Evolutionary conservation across 768 basidiomycete genomes (phyloP).

Genomic region (Suillus alpinus): DNA sequence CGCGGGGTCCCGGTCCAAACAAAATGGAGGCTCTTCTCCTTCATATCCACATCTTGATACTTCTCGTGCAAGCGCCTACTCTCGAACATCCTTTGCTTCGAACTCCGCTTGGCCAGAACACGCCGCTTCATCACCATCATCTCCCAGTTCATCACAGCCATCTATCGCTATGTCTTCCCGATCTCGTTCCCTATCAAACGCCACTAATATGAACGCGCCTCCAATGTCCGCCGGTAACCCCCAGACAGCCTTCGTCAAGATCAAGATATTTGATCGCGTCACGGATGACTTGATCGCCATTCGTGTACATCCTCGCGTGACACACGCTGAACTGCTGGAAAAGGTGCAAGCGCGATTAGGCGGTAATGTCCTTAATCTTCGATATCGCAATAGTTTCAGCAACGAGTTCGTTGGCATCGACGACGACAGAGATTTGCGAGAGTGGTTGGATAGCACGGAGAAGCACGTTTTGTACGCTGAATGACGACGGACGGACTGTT

Average conservation of each 20-base stretch:
- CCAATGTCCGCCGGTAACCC: conserved; percentile 76
- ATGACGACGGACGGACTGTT: conserved; percentile 29
- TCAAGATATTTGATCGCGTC: conserved; percentile 94
- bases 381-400: conserved; percentile 72
- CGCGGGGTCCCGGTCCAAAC: conserved; percentile 33
- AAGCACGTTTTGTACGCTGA: conserved; percentile 84
- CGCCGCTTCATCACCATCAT: conserved; percentile 43
- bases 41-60: conserved; percentile 25
- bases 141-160: conserved; percentile 50
- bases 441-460: conserved; percentile 77
- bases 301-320: conserved; percentile 90
- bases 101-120: conserved; percentile 27
- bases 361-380: conserved; percentile 61
- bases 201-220: conserved; percentile 57
- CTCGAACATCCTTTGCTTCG: conserved; percentile 24
- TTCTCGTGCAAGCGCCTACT: conserved; percentile 25
- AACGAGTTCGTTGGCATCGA: conserved; percentile 63
- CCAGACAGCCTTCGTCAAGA: conserved; percentile 91
- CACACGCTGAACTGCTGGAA: conserved; percentile 81
- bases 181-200: conserved; percentile 57
- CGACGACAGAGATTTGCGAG: conserved; percentile 59
- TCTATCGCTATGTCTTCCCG: conserved; percentile 45
- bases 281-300: conserved; percentile 97
- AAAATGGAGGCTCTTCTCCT: conserved; percentile 27
- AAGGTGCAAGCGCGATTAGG: conserved; percentile 90